Base-by-base conservation (phyloP, 768 basidiomycete species). In the Rhodotorula kratochvilovae region DNA sequence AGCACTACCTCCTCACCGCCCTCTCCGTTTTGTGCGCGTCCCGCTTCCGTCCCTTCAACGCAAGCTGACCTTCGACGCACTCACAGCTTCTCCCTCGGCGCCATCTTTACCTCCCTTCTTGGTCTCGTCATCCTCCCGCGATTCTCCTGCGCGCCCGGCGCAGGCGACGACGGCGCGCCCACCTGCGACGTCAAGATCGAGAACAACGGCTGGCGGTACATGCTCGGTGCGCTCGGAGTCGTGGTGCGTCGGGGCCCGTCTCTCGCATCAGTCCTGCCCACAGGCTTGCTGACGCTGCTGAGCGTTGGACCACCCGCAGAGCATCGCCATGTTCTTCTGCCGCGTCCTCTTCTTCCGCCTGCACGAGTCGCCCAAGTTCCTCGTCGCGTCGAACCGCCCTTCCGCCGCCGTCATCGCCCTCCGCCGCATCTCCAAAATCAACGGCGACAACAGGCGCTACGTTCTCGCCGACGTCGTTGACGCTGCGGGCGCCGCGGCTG, bases 271-370 rank as follows among this genome's bases (percentile, higher is more conserved):
- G 3, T 61, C 31, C 12, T 31, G 29, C 11, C 12, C 53, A 31
- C 13, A 31, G 10, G 70, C 64, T 25, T 66, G 56, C 59, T 48
- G n/a, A 15, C 21, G 54, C 75, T 65, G 51, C 29, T n/a, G n/a
- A n/a, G n/a, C n/a, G n/a, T n/a, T n/a, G n/a, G n/a, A n/a, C n/a
- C n/a, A n/a, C 46, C 54, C 45, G 42, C 11, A 98, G 94, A 96
- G 92, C 15, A 81, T 93, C 13, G 80, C 83, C 4, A 94, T 97
- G 90, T 93, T 92, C 79, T 78, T 90, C 42, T 87, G 87, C 19
- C 90, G 96, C 27, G 90, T 94, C 67, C 82, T 89, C 17, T 88
- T 97, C 80, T 96, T 98, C 84, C 87, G 89, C 29, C 82, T 99
- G 11, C 89, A 97, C 80, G 95, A 99, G 81, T 94, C 92, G 0